phyloP scores from a whole-genome alignment of 306 rosid genomes.

The Gleditsia sinensis region DNA sequence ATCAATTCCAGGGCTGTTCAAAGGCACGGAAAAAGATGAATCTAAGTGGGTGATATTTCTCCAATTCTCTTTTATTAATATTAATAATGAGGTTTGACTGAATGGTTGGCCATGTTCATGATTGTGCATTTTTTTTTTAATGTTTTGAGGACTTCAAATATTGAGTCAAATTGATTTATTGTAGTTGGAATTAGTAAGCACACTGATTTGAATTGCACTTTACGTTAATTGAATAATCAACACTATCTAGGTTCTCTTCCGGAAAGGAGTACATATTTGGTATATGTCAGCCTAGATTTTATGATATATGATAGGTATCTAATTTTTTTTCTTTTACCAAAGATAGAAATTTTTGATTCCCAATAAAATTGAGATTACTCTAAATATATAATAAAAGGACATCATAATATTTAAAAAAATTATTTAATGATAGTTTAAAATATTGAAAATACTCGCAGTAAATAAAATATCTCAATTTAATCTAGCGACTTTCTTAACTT shows the following conservation, averaged over 20 bases:
- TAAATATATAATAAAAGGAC: no score
- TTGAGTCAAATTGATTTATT: neutral
- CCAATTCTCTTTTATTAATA: neutral
- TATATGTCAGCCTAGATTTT: no score
- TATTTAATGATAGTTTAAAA: no score
- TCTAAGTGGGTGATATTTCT: neutral
- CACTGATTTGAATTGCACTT: constrained; percentile 13
- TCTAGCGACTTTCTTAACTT: no score
- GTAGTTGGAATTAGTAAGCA: neutral
- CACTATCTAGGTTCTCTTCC: neutral
- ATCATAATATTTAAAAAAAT: no score
- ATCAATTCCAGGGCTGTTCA: constrained; percentile 18
- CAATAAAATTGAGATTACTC: no score
- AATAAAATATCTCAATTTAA: no score
- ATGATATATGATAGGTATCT: no score
- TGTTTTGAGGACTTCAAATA: neutral
- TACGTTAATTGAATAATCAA: constrained; percentile 14
- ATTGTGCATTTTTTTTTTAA: neutral
- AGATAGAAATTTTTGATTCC: no score
- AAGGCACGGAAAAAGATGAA: neutral
- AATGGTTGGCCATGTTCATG: neutral
- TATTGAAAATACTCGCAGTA: no score
- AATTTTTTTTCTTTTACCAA: no score
- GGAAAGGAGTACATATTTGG: neutral
- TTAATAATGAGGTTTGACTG: neutral